Evolutionary conservation across 345 rosid species (phyloP).

Genomic region (Capsella bursapastoris): DNA sequence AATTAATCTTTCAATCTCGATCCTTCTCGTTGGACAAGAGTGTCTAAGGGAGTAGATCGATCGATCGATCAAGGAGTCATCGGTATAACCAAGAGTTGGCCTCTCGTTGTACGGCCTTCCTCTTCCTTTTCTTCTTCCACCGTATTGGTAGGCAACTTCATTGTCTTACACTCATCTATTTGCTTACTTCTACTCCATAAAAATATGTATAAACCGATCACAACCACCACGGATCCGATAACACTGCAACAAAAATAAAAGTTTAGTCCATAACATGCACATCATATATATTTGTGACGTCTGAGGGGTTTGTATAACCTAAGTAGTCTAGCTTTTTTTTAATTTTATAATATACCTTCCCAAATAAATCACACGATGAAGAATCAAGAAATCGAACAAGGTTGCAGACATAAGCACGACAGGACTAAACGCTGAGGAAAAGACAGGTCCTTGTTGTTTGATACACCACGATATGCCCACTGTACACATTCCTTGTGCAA

Average conservation of each 20-base stretch:
- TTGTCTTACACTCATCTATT: conserved; percentile 2
- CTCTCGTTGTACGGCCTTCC: conserved; percentile 23
- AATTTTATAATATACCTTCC: conserved; percentile 33
- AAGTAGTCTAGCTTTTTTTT: not conserved
- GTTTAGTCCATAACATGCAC: conserved; percentile 5
- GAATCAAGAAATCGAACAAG: conserved; percentile 40
- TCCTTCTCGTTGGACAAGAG: not conserved
- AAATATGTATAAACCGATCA: conserved; percentile 43
- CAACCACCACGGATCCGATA: conserved; percentile 40
- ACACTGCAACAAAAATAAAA: conserved; percentile 29
- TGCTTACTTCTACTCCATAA: conserved; percentile 45
- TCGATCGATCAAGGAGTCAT: conserved; percentile 41
- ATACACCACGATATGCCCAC: conserved; percentile 56
- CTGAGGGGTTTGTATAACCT: not conserved
- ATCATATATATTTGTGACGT: not conserved
- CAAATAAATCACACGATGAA: conserved; percentile 37
- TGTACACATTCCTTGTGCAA: conserved; percentile 51
- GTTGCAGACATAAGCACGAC: conserved; percentile 43
- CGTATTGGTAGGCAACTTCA: conserved; percentile 32
- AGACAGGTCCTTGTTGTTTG: conserved; percentile 53
- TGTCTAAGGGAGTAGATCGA: conserved; percentile 4
- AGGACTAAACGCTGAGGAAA: conserved; percentile 52
- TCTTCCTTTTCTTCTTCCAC: conserved; percentile 42
- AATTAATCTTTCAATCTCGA: conserved; percentile 1
- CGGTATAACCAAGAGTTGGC: conserved; percentile 37